A percentile compares a stretch with the other conserved stretches of the same genome.
These are phyloP conservation scores for Silybum marianum DNA, from an alignment of 129 eudicot genomes.

Conservation along the genomic window DNA sequence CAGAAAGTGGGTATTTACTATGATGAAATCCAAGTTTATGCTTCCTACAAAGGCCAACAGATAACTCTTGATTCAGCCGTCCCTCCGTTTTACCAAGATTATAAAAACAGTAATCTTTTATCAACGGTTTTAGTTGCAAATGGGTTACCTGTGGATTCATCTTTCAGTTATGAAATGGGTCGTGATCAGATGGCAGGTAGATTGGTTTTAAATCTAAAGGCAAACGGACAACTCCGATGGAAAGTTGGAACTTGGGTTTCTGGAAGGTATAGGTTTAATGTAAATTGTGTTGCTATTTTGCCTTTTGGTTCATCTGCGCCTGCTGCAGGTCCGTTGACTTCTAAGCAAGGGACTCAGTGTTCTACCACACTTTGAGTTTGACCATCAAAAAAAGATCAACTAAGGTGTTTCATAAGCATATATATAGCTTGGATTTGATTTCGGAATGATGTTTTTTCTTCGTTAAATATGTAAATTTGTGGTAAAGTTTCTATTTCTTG, in stretches of 20 bases:
- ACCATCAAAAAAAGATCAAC: constrained; percentile 11
- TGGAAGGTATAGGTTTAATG: constrained; percentile 60
- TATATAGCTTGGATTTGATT: constrained; percentile 24
- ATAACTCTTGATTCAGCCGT: constrained; percentile 60
- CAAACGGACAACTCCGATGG: constrained; percentile 72
- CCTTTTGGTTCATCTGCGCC: constrained; percentile 57
- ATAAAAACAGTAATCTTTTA: constrained; percentile 53
- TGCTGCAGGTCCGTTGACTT: constrained; percentile 58
- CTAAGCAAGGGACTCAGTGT: constrained; percentile 68
- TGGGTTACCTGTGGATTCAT: constrained; percentile 59
- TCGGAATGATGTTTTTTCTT: constrained; percentile 6
- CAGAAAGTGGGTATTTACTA: constrained; percentile 76
- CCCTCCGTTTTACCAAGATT: constrained; percentile 71
- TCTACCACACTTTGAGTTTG: constrained; percentile 46
- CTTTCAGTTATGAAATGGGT: constrained; percentile 62
- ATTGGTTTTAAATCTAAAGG: constrained; percentile 53
- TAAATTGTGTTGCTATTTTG: constrained; percentile 66
- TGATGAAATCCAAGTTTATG: constrained; percentile 56
- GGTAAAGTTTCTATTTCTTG: constrained; percentile 13
- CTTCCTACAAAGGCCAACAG: constrained; percentile 72
- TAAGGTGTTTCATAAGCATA: not conserved
- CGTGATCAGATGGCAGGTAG: constrained; percentile 61
- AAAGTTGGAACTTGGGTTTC: constrained; percentile 82
- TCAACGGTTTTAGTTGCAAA: constrained; percentile 56
- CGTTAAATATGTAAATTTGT: constrained; percentile 23